phyloP scores from a whole-genome alignment of 176 grass and related monocot genomes.

The Carex kokanica region DNA sequence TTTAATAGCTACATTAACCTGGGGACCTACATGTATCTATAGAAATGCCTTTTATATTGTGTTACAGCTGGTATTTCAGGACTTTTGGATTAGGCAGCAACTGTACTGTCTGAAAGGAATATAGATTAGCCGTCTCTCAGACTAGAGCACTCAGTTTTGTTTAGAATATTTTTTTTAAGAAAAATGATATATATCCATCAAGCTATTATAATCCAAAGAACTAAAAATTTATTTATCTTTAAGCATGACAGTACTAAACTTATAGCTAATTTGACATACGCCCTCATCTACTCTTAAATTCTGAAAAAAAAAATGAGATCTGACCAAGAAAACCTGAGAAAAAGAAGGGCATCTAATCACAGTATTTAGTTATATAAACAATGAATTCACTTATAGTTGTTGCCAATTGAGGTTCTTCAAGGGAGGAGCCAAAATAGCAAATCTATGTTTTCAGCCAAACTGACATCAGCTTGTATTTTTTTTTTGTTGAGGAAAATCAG shows the following conservation, averaged over 20 bases:
- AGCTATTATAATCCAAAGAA: not conserved
- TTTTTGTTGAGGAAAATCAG: too few species aligned
- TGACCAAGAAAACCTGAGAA: too few species aligned
- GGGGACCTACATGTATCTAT: not conserved
- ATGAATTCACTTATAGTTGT: not conserved
- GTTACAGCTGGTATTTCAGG: slow-evolving; percentile 5
- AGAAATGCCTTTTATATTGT: not conserved
- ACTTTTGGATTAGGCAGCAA: not conserved
- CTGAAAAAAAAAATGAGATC: not conserved
- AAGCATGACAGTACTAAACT: too few species aligned
- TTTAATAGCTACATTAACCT: slow-evolving; percentile 4
- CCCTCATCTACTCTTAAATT: not conserved
- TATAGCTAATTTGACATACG: too few species aligned
- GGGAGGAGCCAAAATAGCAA: not conserved
- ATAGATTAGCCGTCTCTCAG: not conserved
- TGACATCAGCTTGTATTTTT: not conserved
- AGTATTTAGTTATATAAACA: not conserved
- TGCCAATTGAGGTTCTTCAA: not conserved
- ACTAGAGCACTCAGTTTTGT: not conserved
- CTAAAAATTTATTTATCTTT: too few species aligned
- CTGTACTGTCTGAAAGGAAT: not conserved
- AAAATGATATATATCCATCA: not conserved
- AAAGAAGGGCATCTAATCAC: not conserved
- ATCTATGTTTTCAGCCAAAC: not conserved
- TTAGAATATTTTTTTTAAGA: not conserved